These are phyloP conservation scores for Wickerhamomyces sp. DNA, from an alignment of 1,139 yeast species.

Conservation along the genomic window DNA sequence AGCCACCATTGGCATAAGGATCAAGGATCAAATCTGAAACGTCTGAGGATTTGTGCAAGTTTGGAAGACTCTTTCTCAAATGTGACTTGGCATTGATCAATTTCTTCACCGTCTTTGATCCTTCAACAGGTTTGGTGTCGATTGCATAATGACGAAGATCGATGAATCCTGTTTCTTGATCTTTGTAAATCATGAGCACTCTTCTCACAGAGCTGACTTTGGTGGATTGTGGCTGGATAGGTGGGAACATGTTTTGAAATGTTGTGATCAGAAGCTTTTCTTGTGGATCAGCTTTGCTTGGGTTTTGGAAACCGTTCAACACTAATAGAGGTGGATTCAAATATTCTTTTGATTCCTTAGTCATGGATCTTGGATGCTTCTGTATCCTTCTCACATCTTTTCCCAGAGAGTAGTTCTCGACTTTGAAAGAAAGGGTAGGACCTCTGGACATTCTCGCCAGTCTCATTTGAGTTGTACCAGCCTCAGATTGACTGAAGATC, in stretches of 20 bases:
- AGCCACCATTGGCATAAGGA: slow-evolving; percentile 72
- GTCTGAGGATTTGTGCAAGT: slow-evolving; percentile 61
- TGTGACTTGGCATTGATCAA: slow-evolving; percentile 61
- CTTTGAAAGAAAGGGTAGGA: slow-evolving; percentile 83
- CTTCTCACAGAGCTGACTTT: slow-evolving; percentile 72
- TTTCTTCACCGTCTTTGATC: slow-evolving; percentile 73
- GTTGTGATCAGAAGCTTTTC: slow-evolving; percentile 84
- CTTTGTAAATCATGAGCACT: slow-evolving; percentile 78
- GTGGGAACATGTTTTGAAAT: slow-evolving; percentile 95
- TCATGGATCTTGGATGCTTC: slow-evolving; percentile 65
- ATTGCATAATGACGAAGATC: slow-evolving; percentile 90
- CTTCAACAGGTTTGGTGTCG: slow-evolving; percentile 82
- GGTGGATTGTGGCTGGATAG: slow-evolving; percentile 77
- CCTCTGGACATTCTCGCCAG: slow-evolving; percentile 90
- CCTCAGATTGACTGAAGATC: slow-evolving; percentile 76
- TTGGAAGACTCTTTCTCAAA: slow-evolving; percentile 67
- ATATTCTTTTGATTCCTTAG: slow-evolving; percentile 59
- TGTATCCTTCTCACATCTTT: slow-evolving; percentile 73
- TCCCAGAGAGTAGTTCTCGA: slow-evolving; percentile 71
- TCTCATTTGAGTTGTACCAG: slow-evolving; percentile 80
- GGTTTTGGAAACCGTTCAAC: slow-evolving; percentile 74
- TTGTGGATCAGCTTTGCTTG: slow-evolving; percentile 50
- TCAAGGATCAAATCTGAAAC: slow-evolving; percentile 82
- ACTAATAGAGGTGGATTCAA: slow-evolving; percentile 84
- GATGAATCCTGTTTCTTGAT: slow-evolving; percentile 61